Percentiles rank a stretch among this genome's conserved stretches.
Conservation (phyloP, 225 moss, liverwort and hornwort genomes). For the Anthoceros angustus region DNA sequence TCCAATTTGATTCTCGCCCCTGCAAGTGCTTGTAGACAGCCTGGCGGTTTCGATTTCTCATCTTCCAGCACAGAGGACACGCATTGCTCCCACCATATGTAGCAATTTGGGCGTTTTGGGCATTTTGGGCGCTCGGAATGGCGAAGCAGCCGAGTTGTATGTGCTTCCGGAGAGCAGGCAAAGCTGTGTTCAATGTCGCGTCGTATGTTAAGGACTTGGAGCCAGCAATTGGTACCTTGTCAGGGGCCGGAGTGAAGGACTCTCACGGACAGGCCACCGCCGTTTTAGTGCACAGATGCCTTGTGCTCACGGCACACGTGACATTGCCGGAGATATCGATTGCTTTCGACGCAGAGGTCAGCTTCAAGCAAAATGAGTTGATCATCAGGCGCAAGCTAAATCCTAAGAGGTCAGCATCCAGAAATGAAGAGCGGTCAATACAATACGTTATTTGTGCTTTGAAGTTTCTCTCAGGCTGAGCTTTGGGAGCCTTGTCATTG, state of each 20-base stretch:
- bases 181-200: not conserved
- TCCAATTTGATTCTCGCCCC: not conserved
- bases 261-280: not conserved
- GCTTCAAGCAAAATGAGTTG: not conserved
- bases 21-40: too few relatives aligned
- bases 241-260: not conserved
- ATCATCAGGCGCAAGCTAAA: not conserved
- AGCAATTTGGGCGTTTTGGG: not conserved
- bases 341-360: not conserved
- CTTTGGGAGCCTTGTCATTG: not conserved
- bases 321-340: not conserved
- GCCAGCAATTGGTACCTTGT: not conserved
- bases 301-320: not conserved
- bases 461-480: not conserved
- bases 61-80: not conserved
- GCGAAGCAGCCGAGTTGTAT: not conserved
- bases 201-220: not conserved
- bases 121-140: not conserved
- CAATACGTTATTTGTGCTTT: not conserved
- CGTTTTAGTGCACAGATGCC: not conserved
- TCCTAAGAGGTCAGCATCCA: not conserved
- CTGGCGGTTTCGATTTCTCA: not conserved
- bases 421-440: not conserved
- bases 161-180: not conserved
- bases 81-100: not conserved